Evolutionary conservation across 306 rosid genomes (phyloP), one percentile per base, ranked within the genome.

Genomic region (Hylodesmum podocarpum): DNA sequence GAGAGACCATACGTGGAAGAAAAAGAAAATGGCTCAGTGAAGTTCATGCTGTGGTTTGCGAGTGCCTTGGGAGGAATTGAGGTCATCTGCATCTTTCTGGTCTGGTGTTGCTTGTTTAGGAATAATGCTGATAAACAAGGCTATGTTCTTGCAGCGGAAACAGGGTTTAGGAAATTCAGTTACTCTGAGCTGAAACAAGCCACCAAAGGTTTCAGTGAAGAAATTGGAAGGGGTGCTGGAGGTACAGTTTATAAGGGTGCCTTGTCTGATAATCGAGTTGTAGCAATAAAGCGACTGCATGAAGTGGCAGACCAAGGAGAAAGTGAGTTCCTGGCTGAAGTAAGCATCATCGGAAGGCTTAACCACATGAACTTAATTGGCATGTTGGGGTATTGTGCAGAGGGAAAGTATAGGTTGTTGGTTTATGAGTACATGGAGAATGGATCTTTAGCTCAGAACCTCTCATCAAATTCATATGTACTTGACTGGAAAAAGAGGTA

Each of bases 371-470:
- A 75, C 37, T 62, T 75, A 46, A 75, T 75, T 62, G 71, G 71
- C n/a, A 75, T 75, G 79, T 62, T 55, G 70, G 79, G 79, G 13
- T 75, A 61, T 62, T 75, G 79, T 62, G 79, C 71, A 4, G 73
- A 64, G 39, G 80, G 66, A 12, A 65, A 65, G 11, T 62, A 65
- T 11, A 76, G 80, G 28, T 6, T 75, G 25, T 22, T 75, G 73
- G 82, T 78, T 39, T 70, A 59, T 47, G 82, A 78, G 65, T 78
- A 75, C 28, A 77, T 77, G 81, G 69, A 77, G 12, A 77, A 67
- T 19, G 81, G 75, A 40, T 25, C 75, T 67, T 77, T 77, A 29
- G 69, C 75, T 19, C 28, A 77, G 3, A 66, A 54, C 49, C 37
- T 67, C 6, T 54, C 28, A 18, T 36, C 70, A 3, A 10, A 8